Conservation (phyloP, 1,284 basidiomycete genomes). For the Ganoderma sp. region DNA sequence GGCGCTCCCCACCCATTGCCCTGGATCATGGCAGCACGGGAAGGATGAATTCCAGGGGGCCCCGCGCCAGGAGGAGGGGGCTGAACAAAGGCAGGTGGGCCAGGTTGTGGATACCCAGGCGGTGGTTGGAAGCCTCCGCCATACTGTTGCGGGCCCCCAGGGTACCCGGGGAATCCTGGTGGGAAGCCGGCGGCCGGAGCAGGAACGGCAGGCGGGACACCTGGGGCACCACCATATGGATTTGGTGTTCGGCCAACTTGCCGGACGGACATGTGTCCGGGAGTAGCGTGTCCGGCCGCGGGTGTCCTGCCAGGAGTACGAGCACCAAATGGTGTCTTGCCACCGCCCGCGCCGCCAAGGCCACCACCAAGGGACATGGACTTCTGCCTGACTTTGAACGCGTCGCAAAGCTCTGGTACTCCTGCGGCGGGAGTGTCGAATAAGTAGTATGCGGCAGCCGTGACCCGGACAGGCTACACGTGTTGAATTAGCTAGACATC, state of each 20-base stretch:
- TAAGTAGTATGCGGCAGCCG: slow-evolving; percentile 89
- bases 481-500: slow-evolving; percentile 17
- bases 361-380: slow-evolving; percentile 70
- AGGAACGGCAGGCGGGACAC: slow-evolving; percentile 35
- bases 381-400: slow-evolving; percentile 91
- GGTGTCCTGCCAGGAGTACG: slow-evolving; percentile 77
- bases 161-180: slow-evolving; percentile 29
- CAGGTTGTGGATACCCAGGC: slow-evolving; percentile 48
- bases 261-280: slow-evolving; percentile 76
- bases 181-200: slow-evolving; percentile 30
- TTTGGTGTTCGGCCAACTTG: slow-evolving; percentile 76
- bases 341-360: slow-evolving; percentile 54
- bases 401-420: slow-evolving; percentile 91
- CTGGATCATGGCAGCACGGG: slow-evolving; percentile 66
- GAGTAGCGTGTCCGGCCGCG: slow-evolving; percentile 67
- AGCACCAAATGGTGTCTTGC: slow-evolving; percentile 82
- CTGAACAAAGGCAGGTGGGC: slow-evolving; percentile 50
- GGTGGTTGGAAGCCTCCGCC: slow-evolving; percentile 67
- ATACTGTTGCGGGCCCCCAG: slow-evolving; percentile 28
- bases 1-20: slow-evolving; percentile 31
- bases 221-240: slow-evolving; percentile 59
- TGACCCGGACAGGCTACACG: slow-evolving; percentile 81
- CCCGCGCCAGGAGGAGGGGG: slow-evolving; percentile 45
- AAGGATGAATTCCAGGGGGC: slow-evolving; percentile 66
- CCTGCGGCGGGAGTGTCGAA: slow-evolving; percentile 88